Evolutionary conservation across 2,329 filamentous ascomycete species (phyloP), one percentile per base, ranked within the genome.

Genomic region (Exophiala sp.): DNA sequence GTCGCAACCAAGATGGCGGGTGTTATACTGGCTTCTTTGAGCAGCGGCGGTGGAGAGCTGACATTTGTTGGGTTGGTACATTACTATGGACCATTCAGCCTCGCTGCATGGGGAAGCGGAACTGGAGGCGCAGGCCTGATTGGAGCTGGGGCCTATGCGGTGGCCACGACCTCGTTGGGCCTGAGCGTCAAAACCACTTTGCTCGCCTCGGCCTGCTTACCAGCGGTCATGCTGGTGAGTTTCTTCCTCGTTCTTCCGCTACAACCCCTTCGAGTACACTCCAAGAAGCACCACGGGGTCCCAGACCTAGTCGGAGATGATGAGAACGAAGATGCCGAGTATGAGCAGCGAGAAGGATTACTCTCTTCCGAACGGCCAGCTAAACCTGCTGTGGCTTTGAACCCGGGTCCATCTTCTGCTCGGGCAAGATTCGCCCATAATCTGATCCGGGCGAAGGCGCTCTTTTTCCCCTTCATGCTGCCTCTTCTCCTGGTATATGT

Each of bases 21-120:
- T 9, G 86, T 97, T 14, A 79, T 89, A 32, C 71, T 97, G 41
- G 88, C 90, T 1, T 95, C 88, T 61, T 68, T 97, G 43, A 87
- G 86, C 60, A 88, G 84, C 55, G 93, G 93, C 13, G 86, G 78
- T 14, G 93, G 93, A 24, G 93, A 97, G 71, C 73, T 96, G 52
- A 94, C 85, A 67, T 96, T 97, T 64, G 72, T 98, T 4, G 86
- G 88, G 1, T 70, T 98, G 62, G 95, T 91, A 11, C 91, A 97
- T 66, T 96, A 86, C 71, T 97, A 97, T 63, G 93, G 91, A 0
- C 83, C 81, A 7, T 84, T 87, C 68, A 88, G 88, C 60, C 76
- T 97, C 14, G 90, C 90, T 0, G 84, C 88, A 29, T 98, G 93
- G 93, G 86, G 88, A 0, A 91, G 86, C 57, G 91, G 91, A 0